phyloP scores from a whole-genome alignment of 345 rosid genomes.

The Murraya paniculata region DNA sequence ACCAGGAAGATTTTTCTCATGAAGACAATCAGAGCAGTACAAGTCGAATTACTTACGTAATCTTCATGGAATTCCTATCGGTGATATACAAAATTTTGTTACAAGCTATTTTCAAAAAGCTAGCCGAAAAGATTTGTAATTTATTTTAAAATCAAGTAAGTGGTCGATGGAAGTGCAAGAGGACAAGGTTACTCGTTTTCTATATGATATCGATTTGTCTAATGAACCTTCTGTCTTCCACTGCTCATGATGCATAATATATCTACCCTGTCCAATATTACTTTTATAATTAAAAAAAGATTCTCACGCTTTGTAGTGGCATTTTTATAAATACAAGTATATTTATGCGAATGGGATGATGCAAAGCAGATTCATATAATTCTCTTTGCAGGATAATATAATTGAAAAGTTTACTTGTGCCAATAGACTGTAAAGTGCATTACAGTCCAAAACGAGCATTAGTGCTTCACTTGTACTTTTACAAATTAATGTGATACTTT shows the following conservation, averaged over 20 bases:
- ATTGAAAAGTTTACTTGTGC: conserved; percentile 25
- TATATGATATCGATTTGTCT: not conserved
- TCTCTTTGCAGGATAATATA: conserved; percentile 13
- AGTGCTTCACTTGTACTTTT: conserved; percentile 36
- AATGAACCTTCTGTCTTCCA: conserved; percentile 26
- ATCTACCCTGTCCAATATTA: not conserved
- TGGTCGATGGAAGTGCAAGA: not conserved
- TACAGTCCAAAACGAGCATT: conserved; percentile 30
- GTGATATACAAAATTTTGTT: no score
- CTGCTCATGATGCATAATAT: conserved; percentile 9
- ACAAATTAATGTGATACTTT: conserved; percentile 23
- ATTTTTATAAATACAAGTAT: not conserved
- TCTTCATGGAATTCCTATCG: no score
- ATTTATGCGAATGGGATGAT: not conserved
- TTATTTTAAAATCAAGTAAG: no score
- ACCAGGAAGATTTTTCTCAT: no score
- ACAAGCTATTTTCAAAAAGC: no score
- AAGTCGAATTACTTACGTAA: no score
- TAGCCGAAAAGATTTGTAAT: no score
- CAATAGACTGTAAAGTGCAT: conserved; percentile 30
- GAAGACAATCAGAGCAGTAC: no score
- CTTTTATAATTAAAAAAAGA: not conserved
- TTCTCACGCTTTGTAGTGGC: not conserved
- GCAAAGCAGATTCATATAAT: conserved; percentile 9
- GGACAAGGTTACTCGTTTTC: not conserved